A percentile compares a stretch with the other conserved stretches of the same genome.
Evolutionary conservation across 495 filamentous ascomycete genomes (phyloP).

Genomic region (Penicillium crystallinum): DNA sequence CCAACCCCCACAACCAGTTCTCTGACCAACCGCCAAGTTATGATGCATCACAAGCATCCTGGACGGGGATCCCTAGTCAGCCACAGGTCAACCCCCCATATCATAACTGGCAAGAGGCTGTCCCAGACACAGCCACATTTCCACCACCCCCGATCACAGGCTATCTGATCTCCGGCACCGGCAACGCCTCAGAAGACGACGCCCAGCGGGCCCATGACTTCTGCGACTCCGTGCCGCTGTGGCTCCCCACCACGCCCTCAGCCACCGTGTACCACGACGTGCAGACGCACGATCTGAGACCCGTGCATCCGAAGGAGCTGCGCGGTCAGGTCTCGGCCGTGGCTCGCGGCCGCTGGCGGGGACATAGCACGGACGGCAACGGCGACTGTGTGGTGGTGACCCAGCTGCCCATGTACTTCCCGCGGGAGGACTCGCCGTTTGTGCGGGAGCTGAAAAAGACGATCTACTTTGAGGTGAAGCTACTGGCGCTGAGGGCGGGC

Average conservation of each 20-base stretch:
- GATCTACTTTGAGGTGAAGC: slow-evolving; percentile 75
- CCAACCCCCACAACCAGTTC: not conserved
- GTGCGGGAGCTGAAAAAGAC: slow-evolving; percentile 47
- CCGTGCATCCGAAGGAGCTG: slow-evolving; percentile 45
- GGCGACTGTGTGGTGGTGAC: slow-evolving; percentile 51
- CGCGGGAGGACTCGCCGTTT: slow-evolving; percentile 60
- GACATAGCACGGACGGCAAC: slow-evolving; percentile 33
- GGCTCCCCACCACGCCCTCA: slow-evolving; percentile 46
- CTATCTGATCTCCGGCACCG: slow-evolving; percentile 60
- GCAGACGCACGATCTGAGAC: slow-evolving; percentile 37
- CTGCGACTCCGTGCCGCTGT: slow-evolving; percentile 61
- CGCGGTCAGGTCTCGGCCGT: slow-evolving; percentile 34
- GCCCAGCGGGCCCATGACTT: slow-evolving; percentile 69
- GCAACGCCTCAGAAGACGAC: slow-evolving; percentile 66
- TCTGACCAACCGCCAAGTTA: slow-evolving; percentile 33
- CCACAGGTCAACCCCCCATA: slow-evolving; percentile 41
- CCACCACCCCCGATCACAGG: slow-evolving; percentile 75
- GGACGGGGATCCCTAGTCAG: slow-evolving; percentile 6
- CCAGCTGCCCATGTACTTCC: slow-evolving; percentile 72
- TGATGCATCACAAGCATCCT: slow-evolving; percentile 11
- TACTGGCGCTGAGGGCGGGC: slow-evolving; percentile 42
- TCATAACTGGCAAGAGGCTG: slow-evolving; percentile 74
- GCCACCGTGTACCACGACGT: slow-evolving; percentile 35
- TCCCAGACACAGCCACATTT: slow-evolving; percentile 74
- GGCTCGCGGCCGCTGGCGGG: slow-evolving; percentile 40